Evolutionary conservation across 2,329 filamentous ascomycete species (phyloP).

Genomic region (Fusarium redolens): DNA sequence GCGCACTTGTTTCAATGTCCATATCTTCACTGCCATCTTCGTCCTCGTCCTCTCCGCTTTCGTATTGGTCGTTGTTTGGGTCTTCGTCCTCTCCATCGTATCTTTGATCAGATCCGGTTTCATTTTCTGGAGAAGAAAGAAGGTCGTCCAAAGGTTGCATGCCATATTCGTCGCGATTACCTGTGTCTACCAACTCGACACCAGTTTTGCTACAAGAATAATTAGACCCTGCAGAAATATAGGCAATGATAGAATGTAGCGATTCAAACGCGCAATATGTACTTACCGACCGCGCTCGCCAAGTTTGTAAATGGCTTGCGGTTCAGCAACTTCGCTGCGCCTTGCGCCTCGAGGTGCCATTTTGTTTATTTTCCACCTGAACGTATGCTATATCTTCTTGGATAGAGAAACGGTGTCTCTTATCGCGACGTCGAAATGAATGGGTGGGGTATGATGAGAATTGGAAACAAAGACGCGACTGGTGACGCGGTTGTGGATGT

Average conservation of each 20-base stretch:
- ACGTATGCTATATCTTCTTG: not conserved
- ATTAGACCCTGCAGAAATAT: conserved; percentile 8
- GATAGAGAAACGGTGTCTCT: not conserved
- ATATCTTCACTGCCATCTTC: conserved; percentile 58
- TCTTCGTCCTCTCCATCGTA: conserved; percentile 36
- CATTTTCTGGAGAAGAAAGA: conserved; percentile 85
- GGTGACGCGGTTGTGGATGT: conserved; percentile 41
- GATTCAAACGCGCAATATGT: not conserved
- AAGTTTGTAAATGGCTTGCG: conserved; percentile 50
- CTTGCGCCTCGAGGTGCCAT: conserved; percentile 51
- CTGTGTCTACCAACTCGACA: conserved; percentile 80
- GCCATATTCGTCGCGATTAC: conserved; percentile 88
- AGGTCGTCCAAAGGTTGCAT: conserved; percentile 88
- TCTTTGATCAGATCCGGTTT: conserved; percentile 23
- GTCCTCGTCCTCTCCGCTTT: conserved; percentile 36
- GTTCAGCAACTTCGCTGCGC: conserved; percentile 47
- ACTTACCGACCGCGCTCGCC: conserved; percentile 55
- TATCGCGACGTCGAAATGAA: not conserved
- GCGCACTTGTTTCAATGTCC: conserved; percentile 63
- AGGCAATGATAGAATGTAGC: not conserved
- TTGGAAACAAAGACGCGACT: conserved; percentile 35
- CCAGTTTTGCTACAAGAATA: conserved; percentile 80
- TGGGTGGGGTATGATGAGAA: conserved; percentile 16
- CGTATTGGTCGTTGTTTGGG: conserved; percentile 31
- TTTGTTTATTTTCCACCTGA: not conserved